Evolutionary conservation across 2,329 filamentous ascomycete species (phyloP), one percentile per base, ranked within the genome.

Genomic region (Cyphellophora europaea): DNA sequence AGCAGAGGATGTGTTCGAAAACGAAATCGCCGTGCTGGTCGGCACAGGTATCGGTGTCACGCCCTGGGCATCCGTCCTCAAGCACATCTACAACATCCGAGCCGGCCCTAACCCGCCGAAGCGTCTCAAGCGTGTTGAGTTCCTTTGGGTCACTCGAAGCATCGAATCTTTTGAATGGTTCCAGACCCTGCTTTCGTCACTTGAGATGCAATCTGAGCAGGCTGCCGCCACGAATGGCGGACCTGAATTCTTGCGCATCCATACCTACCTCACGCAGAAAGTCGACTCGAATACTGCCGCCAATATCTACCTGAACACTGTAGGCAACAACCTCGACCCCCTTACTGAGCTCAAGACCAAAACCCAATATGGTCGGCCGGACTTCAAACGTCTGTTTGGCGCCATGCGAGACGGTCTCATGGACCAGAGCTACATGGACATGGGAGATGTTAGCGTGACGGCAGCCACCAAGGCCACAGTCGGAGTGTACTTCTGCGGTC

Each of bases 151-250:
- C 33, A 95, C 89, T 72, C 91, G 84, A 59, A 88, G 95, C 54
- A 94, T 88, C 0, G 82, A 76, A 19, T 94, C 88, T 0, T 98
- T 98, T 53, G 91, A 96, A 63, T 98, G 91, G 91, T 96, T 98
- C 69, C 91, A 98, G 58, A 87, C 83, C 2, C 77, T 98, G 1
- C 74, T 98, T 11, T 84, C 83, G 1, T 93, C 85, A 0, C 80
- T 98, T 14, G 91, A 98, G 61, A 71, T 79, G 21, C 91, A 98
- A 56, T 88, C 82, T 32, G 74, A 77, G 19, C 79, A 78, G 37
- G 76, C 76, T 47, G 75, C 77, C 30, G 75, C 75, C 16, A 65
- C 73, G 32, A 54, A 59, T 12, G 59, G 58, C 3, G 56, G 56
- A 11, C 56, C 60, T 0, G 87, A 96, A 53, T 98, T 98, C 72